Evolutionary conservation across 352 stramenopile species (phyloP).

Genomic region (Aphanomyces cochlioides): DNA sequence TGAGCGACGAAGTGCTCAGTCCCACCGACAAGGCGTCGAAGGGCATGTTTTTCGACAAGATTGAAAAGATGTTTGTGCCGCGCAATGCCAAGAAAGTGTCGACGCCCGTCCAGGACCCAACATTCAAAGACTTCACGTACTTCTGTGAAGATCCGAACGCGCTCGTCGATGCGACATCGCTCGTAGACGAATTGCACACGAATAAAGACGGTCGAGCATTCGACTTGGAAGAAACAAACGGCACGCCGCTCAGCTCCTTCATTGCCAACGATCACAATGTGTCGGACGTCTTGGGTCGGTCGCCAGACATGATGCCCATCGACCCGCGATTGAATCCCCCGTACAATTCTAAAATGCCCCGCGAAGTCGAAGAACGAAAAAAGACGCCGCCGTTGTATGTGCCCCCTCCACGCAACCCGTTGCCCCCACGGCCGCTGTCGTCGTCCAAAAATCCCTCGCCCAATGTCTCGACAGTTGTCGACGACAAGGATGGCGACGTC

Average conservation of each 20-base stretch:
- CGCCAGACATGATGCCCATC: slow-evolving; percentile 24
- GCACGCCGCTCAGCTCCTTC: slow-evolving; percentile 79
- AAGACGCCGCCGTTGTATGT: slow-evolving; percentile 36
- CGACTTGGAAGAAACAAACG: slow-evolving; percentile 22
- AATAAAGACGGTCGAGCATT: slow-evolving; percentile 1
- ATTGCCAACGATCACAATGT: slow-evolving; percentile 63
- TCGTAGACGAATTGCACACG: slow-evolving; percentile 70
- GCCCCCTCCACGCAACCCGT: slow-evolving; percentile 4
- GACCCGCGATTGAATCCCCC: slow-evolving; percentile 28
- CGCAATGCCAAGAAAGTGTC: slow-evolving; percentile 34
- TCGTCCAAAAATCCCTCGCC: not conserved
- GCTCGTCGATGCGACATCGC: slow-evolving; percentile 73
- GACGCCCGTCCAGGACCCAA: slow-evolving; percentile 78
- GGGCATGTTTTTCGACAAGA: slow-evolving; percentile 74
- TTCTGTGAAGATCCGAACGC: slow-evolving; percentile 84
- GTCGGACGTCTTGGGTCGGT: slow-evolving; percentile 37
- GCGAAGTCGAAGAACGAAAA: slow-evolving; percentile 44
- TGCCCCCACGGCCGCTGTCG: slow-evolving; percentile 8
- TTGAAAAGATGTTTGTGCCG: slow-evolving; percentile 31
- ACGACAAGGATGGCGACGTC: not conserved
- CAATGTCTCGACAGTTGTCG: not conserved
- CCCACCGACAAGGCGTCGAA: slow-evolving; percentile 84
- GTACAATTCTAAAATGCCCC: slow-evolving; percentile 28
- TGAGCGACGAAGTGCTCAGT: slow-evolving; percentile 74
- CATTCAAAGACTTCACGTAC: slow-evolving; percentile 89